These are phyloP conservation scores for Epichloe amarillans DNA, from an alignment of 2,329 filamentous ascomycete genomes.

Conservation along the genomic window DNA sequence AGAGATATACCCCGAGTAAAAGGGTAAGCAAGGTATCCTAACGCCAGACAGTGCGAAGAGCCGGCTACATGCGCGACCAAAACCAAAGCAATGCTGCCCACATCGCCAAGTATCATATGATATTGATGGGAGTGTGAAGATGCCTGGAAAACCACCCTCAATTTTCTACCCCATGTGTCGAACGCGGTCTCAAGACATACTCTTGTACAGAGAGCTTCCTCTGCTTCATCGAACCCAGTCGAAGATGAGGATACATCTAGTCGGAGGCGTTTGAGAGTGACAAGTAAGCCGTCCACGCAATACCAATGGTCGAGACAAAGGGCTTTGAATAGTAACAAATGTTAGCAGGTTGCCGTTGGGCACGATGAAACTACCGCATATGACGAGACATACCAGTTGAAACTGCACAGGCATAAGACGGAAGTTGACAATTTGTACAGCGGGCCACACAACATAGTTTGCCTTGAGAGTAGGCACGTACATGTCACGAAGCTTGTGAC, in stretches of 20 bases:
- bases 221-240: neutral
- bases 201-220: neutral
- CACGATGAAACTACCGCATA: conserved; percentile 11
- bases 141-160: neutral
- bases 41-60: conserved; percentile 8
- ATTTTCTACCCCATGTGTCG: neutral
- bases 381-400: conserved; percentile 62
- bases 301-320: conserved; percentile 90
- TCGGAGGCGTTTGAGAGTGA: conserved; percentile 83
- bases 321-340: conserved; percentile 43
- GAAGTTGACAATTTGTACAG: conserved; percentile 95
- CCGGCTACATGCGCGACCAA: neutral
- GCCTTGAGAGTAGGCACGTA: conserved; percentile 90
- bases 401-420: conserved; percentile 88
- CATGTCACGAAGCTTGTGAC: conserved; percentile 80
- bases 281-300: conserved; percentile 94
- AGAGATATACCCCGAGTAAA: neutral
- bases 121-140: neutral
- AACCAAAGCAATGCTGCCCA: neutral
- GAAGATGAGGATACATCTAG: conserved; percentile 26
- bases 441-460: conserved; percentile 90
- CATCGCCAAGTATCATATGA: neutral
- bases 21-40: neutral
- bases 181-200: neutral
- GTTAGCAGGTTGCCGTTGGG: conserved; percentile 6